These are phyloP conservation scores for Xylaria sp. DNA, from an alignment of 2,329 filamentous ascomycete genomes.

Conservation along the genomic window DNA sequence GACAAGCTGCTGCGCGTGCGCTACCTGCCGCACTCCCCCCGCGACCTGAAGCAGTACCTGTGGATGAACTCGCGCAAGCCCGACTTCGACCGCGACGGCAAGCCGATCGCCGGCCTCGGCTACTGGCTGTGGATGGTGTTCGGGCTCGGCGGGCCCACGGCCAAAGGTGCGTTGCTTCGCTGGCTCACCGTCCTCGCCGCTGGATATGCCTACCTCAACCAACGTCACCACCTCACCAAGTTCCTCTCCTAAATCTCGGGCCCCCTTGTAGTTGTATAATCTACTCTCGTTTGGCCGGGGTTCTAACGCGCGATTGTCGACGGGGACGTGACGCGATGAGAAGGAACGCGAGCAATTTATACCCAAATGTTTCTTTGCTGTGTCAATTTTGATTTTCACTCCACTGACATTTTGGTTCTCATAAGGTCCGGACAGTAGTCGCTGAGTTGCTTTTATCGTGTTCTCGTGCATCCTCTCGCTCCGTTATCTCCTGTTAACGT, in stretches of 20 bases:
- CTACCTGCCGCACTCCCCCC: slow-evolving; percentile 65
- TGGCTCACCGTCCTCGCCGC: slow-evolving; percentile 55
- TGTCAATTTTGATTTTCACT: background rate
- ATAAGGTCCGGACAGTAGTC: slow-evolving; percentile 24
- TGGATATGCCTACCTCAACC: slow-evolving; percentile 41
- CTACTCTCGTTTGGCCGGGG: background rate
- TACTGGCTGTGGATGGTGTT: slow-evolving; percentile 62
- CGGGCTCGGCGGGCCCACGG: slow-evolving; percentile 56
- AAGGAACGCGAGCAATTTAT: slow-evolving; percentile 1
- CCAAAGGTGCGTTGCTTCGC: slow-evolving; percentile 56
- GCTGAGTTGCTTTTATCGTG: slow-evolving; percentile 1
- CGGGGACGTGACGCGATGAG: background rate
- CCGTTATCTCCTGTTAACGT: background rate
- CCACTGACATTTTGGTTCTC: slow-evolving; percentile 18
- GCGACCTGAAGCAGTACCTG: slow-evolving; percentile 52
- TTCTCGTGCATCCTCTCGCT: background rate
- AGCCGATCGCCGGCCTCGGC: slow-evolving; percentile 53
- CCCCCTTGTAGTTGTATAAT: background rate
- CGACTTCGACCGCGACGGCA: slow-evolving; percentile 67
- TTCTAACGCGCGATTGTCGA: no score
- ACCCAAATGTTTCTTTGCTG: background rate
- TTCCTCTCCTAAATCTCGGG: background rate
- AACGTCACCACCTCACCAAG: slow-evolving; percentile 18
- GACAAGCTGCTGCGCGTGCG: slow-evolving; percentile 70
- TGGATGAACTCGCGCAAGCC: slow-evolving; percentile 53